Evolutionary conservation across 805 yeast species (phyloP).

Genomic region (Danielozyma ontarioensis): DNA sequence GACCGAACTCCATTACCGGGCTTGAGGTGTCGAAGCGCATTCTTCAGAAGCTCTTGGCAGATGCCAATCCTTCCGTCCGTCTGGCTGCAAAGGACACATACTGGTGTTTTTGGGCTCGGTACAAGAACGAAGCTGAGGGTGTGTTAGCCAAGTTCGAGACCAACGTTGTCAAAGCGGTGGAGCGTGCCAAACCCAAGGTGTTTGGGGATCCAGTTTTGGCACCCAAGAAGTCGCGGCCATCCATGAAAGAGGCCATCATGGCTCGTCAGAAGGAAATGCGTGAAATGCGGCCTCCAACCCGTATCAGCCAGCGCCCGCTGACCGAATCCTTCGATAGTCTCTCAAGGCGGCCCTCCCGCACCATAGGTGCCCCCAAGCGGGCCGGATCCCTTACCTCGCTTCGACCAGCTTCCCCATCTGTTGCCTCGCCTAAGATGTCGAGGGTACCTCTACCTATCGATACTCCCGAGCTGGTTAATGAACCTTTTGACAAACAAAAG

Average conservation of each 20-base stretch:
- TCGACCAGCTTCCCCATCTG: too few relatives aligned
- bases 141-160: conserved; percentile 37
- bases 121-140: conserved; percentile 47
- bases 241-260: conserved; percentile 44
- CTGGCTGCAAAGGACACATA: conserved; percentile 67
- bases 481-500: conserved; percentile 14
- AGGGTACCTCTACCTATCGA: too few relatives aligned
- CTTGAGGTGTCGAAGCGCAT: conserved; percentile 46
- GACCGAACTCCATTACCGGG: conserved; percentile 10
- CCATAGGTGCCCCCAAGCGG: too few relatives aligned
- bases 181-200: conserved; percentile 47
- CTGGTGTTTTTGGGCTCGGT: conserved; percentile 60
- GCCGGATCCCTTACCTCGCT: background rate
- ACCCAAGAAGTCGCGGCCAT: conserved; percentile 30
- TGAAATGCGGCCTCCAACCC: conserved; percentile 5
- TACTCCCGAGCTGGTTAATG: background rate
- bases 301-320: background rate
- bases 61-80: conserved; percentile 77
- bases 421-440: background rate
- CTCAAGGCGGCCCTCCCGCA: too few relatives aligned
- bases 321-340: background rate
- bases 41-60: conserved; percentile 59
- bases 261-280: conserved; percentile 39
- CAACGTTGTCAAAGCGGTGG: conserved; percentile 53
- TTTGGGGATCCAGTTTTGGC: conserved; percentile 8